Conservation (phyloP, 2,329 filamentous ascomycete species). For the Aureobasidium sp. region DNA sequence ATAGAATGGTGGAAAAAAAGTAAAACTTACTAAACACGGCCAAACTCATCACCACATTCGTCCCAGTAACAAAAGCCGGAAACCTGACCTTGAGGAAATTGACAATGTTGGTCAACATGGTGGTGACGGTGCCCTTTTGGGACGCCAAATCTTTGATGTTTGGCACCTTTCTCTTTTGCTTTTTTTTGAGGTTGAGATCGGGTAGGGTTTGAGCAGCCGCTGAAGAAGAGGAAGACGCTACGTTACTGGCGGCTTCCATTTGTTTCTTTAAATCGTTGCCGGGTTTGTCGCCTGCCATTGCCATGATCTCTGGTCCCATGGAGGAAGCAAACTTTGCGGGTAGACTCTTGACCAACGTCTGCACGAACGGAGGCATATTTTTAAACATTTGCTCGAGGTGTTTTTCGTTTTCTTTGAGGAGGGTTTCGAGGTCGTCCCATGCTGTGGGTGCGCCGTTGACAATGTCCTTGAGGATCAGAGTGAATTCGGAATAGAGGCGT, state of each 20-base stretch:
- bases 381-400: conserved; percentile 58
- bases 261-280: conserved; percentile 36
- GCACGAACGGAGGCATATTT: conserved; percentile 67
- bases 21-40: conserved; percentile 56
- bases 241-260: conserved; percentile 30
- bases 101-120: conserved; percentile 83
- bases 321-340: conserved; percentile 72
- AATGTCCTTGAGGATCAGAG: conserved; percentile 82
- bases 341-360: conserved; percentile 78
- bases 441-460: conserved; percentile 90
- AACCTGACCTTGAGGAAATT: conserved; percentile 80
- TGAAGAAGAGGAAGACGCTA: not conserved
- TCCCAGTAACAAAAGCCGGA: conserved; percentile 76
- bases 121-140: conserved; percentile 78
- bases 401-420: conserved; percentile 57
- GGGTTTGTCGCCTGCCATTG: conserved; percentile 65
- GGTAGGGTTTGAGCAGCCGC: not conserved
- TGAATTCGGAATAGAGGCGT: conserved; percentile 76
- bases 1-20: conserved; percentile 51
- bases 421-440: conserved; percentile 75
- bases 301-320: conserved; percentile 74
- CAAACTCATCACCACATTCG: conserved; percentile 85
- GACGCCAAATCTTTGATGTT: conserved; percentile 73
- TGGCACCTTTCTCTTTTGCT: conserved; percentile 57
- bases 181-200: conserved; percentile 17